Evolutionary conservation across 2,329 filamentous ascomycete species (phyloP).

Genomic region (Monosporascus sp.): DNA sequence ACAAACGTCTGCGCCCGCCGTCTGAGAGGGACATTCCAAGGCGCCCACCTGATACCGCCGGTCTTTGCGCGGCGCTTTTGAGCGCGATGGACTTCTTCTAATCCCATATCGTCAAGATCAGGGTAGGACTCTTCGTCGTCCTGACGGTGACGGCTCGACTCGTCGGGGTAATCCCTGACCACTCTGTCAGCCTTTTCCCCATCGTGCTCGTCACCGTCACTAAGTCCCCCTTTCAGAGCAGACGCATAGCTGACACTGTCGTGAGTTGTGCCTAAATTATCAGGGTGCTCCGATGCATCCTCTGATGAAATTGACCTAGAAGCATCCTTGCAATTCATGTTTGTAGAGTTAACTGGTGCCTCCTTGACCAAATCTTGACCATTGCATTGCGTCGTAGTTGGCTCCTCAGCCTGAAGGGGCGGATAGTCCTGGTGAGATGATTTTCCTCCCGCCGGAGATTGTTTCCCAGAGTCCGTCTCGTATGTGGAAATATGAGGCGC

Average conservation of each 20-base stretch:
- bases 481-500: neutral
- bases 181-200: neutral
- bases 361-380: neutral
- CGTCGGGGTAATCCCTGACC: neutral
- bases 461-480: neutral
- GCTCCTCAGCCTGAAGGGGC: neutral
- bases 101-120: constrained; percentile 26
- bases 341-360: neutral
- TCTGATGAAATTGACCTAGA: neutral
- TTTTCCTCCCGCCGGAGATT: no score
- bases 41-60: constrained; percentile 74
- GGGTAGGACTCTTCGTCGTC: constrained; percentile 28
- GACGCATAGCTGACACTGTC: constrained; percentile 10
- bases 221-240: constrained; percentile 11
- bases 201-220: constrained; percentile 4
- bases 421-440: neutral
- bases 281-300: constrained; percentile 2
- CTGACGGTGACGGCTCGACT: constrained; percentile 4
- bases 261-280: constrained; percentile 1
- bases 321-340: neutral
- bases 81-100: constrained; percentile 21
- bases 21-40: constrained; percentile 65
- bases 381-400: neutral
- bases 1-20: constrained; percentile 74
- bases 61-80: constrained; percentile 14